Conservation (phyloP, 768 basidiomycete species). For the Trametes sanguinea region DNA sequence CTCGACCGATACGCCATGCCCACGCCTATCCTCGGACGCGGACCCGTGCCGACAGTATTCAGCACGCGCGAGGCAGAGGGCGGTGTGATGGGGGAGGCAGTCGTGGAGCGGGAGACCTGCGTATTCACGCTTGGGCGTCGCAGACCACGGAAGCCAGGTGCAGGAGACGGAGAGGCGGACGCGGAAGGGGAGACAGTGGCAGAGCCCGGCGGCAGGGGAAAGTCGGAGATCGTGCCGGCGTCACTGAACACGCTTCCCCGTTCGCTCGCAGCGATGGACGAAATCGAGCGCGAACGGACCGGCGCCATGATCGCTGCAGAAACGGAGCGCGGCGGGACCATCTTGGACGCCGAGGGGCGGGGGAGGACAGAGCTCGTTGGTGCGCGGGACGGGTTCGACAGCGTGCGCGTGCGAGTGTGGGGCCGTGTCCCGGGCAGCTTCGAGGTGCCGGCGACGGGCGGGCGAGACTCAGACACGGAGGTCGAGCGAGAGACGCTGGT, state of each 20-base stretch:
- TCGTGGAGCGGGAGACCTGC: slow-evolving; percentile 1
- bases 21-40: slow-evolving; percentile 58
- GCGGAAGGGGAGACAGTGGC: neutral
- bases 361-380: neutral
- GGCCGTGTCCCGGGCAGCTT: slow-evolving; percentile 2
- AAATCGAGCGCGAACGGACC: neutral
- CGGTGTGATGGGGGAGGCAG: slow-evolving; percentile 2
- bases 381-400: slow-evolving; percentile 18
- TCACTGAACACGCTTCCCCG: slow-evolving; percentile 1
- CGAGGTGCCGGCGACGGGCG: slow-evolving; percentile 4
- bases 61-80: slow-evolving; percentile 18
- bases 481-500: slow-evolving; percentile 12
- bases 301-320: neutral
- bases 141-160: neutral
- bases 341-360: neutral
- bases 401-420: slow-evolving; percentile 6
- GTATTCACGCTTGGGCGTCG: slow-evolving; percentile 9
- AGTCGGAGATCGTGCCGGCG: slow-evolving; percentile 11
- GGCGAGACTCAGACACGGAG: slow-evolving; percentile 9
- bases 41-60: slow-evolving; percentile 20
- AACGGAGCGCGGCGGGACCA: slow-evolving; percentile 13
- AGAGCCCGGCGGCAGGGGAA: slow-evolving; percentile 9
- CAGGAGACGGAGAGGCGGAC: neutral
- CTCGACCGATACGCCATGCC: slow-evolving; percentile 60
- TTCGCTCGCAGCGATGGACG: slow-evolving; percentile 1